Base-by-base conservation (phyloP, 2,329 filamentous ascomycete species). In the Pseudonectria foliicola region DNA sequence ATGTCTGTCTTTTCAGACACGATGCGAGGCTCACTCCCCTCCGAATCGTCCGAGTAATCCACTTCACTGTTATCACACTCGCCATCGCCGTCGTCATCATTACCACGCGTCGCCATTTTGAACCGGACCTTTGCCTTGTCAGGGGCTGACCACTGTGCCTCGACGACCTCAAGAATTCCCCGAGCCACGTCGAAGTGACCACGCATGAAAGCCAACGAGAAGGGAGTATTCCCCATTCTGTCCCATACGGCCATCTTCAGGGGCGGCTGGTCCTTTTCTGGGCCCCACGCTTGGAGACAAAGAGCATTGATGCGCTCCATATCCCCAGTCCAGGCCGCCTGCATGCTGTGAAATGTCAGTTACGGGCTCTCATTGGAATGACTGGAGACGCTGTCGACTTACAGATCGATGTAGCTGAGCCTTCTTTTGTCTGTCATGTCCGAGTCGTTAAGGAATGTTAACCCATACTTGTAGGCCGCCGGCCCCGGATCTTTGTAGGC, bases 251-350 rank as follows among this genome's bases (percentile, higher is more conserved):
- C 71, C 35, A 87, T 71, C 43, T 77, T 70, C 27, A 92, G 64
- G 1, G 83, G 82, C 0, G 69, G 60, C 34, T 79, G 66, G 4
- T 70, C 59, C 5, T 69, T 60, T 6, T 71, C 61, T 4, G 64
- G 52, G 10, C 73, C 69, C 74, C 79, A 84, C 2, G 71, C 60
- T 10, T 67, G 61, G 13, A 85, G 60, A 2, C 80, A 83, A 25
- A 85, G 62, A 11, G 61, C 56, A 50, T 83, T 85, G 56, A 90
- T 75, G 3, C 64, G 75, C 2, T 75, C 65, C 1, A 82, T 44
- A 45, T 92, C 75, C n/a, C 80, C 82, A 4, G 49, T 49, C 83
- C 83, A 92, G 4, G 77, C 77, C 25, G 84, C 84, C 51, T 90
- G 77, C 54, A 85, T 84, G 7, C 73, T 77, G 13, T 12, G 7